phyloP scores from a whole-genome alignment of 148 eudicot species.

The Fagopyrum tataricum region DNA sequence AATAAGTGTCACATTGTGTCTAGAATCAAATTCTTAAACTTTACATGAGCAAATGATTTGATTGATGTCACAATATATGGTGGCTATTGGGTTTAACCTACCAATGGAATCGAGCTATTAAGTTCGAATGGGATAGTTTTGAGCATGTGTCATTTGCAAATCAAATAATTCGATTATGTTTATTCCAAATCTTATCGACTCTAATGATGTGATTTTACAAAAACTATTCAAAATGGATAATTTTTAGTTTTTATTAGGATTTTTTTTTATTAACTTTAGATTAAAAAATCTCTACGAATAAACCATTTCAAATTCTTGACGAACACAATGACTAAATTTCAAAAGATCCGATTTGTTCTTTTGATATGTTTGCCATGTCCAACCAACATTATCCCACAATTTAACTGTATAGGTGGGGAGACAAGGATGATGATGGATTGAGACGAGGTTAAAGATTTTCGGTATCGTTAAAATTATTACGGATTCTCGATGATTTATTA shows the following conservation, averaged over 20 bases:
- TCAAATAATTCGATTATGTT: not conserved
- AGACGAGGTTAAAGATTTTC: too few relatives aligned
- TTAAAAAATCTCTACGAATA: too few relatives aligned
- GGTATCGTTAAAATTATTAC: too few relatives aligned
- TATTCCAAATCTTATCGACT: not conserved
- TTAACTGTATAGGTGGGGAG: not conserved
- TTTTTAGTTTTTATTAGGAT: not conserved
- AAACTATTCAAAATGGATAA: not conserved
- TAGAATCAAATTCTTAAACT: slow-evolving; percentile 10
- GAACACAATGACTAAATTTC: not conserved
- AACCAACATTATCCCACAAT: not conserved
- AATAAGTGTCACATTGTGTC: not conserved
- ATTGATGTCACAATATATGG: slow-evolving; percentile 10
- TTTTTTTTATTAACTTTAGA: too few relatives aligned
- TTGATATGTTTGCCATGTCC: not conserved
- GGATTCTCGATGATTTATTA: too few relatives aligned
- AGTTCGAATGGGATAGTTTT: not conserved
- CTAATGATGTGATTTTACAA: not conserved
- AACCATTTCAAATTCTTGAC: too few relatives aligned
- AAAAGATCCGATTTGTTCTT: not conserved
- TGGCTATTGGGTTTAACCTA: slow-evolving; percentile 4
- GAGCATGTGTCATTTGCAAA: not conserved
- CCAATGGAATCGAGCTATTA: slow-evolving; percentile 5
- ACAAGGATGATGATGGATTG: too few relatives aligned
- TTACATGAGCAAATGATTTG: slow-evolving; percentile 1